These are phyloP conservation scores for Leucaena leucocephala DNA, from an alignment of 306 rosid genomes.

Conservation along the genomic window DNA sequence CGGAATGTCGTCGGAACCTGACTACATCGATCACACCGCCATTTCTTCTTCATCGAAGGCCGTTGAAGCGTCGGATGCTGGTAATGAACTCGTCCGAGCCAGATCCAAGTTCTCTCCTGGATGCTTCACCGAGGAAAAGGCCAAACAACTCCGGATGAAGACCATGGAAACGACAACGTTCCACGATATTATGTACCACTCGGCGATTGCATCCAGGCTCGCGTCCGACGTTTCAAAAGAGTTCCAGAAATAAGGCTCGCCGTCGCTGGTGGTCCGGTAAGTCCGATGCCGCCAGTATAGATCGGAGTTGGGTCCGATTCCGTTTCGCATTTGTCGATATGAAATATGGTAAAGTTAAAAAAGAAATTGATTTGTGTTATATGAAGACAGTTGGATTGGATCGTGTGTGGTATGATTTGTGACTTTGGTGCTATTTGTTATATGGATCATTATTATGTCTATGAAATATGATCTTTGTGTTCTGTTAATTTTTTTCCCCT, in stretches of 20 bases:
- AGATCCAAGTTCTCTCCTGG: slow-evolving; percentile 49
- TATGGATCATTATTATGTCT: not conserved
- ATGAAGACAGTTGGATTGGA: not conserved
- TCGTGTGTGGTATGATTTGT: not conserved
- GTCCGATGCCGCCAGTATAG: not conserved
- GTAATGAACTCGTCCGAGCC: slow-evolving; percentile 15
- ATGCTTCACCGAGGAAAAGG: slow-evolving; percentile 78
- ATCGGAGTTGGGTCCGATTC: not conserved
- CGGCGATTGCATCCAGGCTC: slow-evolving; percentile 78
- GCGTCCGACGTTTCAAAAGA: slow-evolving; percentile 54
- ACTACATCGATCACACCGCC: slow-evolving; percentile 46
- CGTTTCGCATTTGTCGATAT: slow-evolving; percentile 35
- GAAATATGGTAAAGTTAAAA: not conserved
- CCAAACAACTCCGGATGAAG: slow-evolving; percentile 65
- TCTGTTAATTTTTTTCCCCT: not conserved
- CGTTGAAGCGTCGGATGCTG: slow-evolving; percentile 3
- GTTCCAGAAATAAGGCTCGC: slow-evolving; percentile 15
- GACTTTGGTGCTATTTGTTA: not conserved
- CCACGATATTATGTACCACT: slow-evolving; percentile 81
- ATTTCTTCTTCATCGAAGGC: not conserved
- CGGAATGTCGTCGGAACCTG: slow-evolving; percentile 65
- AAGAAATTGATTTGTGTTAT: not conserved
- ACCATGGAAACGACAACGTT: slow-evolving; percentile 63
- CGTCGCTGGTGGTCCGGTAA: not conserved
- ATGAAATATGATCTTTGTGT: not conserved